Evolutionary conservation across 371 early-diverging fungal species (phyloP).

Genomic region (Mortierella sp.): DNA sequence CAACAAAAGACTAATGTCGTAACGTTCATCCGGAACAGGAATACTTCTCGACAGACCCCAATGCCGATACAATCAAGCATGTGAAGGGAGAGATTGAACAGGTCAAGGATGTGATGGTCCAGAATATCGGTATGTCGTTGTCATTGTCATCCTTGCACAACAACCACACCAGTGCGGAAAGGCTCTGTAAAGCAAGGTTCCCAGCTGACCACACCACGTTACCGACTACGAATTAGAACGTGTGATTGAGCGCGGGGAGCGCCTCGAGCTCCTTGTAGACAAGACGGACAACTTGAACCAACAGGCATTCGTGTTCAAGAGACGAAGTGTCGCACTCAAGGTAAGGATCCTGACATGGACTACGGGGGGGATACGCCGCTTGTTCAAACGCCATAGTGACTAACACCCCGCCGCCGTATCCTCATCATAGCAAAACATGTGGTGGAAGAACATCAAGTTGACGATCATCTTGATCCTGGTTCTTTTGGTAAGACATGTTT

Average conservation of each 20-base stretch:
- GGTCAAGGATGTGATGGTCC: slow-evolving; percentile 94
- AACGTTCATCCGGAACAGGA: slow-evolving; percentile 56
- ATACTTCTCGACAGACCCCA: slow-evolving; percentile 78
- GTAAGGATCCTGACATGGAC: too few relatives aligned
- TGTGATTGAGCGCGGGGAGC: slow-evolving; percentile 91
- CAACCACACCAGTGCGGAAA: too few relatives aligned
- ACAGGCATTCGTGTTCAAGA: slow-evolving; percentile 90
- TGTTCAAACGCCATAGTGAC: too few relatives aligned
- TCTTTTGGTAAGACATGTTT: too few relatives aligned
- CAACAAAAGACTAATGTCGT: background rate
- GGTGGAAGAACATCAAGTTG: too few relatives aligned
- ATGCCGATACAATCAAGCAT: slow-evolving; percentile 82
- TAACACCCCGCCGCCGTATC: too few relatives aligned
- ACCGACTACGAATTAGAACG: slow-evolving; percentile 62
- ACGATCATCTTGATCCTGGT: too few relatives aligned
- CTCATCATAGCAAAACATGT: too few relatives aligned
- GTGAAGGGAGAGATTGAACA: slow-evolving; percentile 92
- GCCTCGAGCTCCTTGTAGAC: slow-evolving; percentile 91
- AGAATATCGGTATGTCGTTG: slow-evolving; percentile 79
- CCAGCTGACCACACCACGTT: slow-evolving; percentile 2
- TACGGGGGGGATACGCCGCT: too few relatives aligned
- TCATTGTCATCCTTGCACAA: too few relatives aligned
- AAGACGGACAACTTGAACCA: slow-evolving; percentile 91
- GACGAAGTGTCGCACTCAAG: slow-evolving; percentile 87
- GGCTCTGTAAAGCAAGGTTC: background rate